Percentiles rank a stretch among this genome's conserved stretches.
Conservation (phyloP, 2,329 filamentous ascomycete genomes). For the Eutypa lata region DNA sequence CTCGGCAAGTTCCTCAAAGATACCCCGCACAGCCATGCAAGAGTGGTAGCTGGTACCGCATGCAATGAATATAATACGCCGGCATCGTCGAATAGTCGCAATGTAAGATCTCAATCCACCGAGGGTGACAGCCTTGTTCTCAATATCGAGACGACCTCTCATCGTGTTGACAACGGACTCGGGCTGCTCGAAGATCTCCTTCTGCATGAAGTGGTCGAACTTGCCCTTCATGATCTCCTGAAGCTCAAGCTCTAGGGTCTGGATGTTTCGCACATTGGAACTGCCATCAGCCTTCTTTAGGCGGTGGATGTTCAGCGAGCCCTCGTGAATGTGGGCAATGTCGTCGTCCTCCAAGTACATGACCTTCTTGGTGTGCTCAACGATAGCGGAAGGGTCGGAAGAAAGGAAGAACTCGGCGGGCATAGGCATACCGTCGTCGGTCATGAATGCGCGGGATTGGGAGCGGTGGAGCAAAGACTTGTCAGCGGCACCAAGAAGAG, state of each 20-base stretch:
- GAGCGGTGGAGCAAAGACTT: constrained; percentile 98
- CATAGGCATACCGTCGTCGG: constrained; percentile 95
- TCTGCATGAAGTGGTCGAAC: constrained; percentile 99
- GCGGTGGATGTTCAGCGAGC: constrained; percentile 97
- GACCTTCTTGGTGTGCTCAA: constrained; percentile 99
- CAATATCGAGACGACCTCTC: constrained; percentile 93
- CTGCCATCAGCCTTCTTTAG: constrained; percentile 94
- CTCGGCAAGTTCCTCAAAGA: constrained; percentile 96
- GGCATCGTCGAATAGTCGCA: constrained; percentile 90
- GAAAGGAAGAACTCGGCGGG: constrained; percentile 99
- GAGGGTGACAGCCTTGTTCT: constrained; percentile 92
- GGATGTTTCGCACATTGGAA: constrained; percentile 95
- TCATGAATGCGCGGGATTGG: constrained; percentile 97
- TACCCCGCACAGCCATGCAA: constrained; percentile 97
- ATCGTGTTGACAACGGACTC: constrained; percentile 99
- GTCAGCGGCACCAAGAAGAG: constrained; percentile 83
- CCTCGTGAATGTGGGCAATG: constrained; percentile 99
- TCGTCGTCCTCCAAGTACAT: constrained; percentile 99
- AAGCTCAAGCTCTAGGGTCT: constrained; percentile 97
- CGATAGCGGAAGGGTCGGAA: constrained; percentile 95
- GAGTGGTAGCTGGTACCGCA: constrained; percentile 98
- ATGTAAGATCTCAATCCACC: constrained; percentile 97
- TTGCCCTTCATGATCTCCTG: constrained; percentile 99
- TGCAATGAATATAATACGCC: constrained; percentile 97
- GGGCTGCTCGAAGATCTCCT: constrained; percentile 99